phyloP scores from a whole-genome alignment of 805 yeast species.

The Saturnispora sekii region DNA sequence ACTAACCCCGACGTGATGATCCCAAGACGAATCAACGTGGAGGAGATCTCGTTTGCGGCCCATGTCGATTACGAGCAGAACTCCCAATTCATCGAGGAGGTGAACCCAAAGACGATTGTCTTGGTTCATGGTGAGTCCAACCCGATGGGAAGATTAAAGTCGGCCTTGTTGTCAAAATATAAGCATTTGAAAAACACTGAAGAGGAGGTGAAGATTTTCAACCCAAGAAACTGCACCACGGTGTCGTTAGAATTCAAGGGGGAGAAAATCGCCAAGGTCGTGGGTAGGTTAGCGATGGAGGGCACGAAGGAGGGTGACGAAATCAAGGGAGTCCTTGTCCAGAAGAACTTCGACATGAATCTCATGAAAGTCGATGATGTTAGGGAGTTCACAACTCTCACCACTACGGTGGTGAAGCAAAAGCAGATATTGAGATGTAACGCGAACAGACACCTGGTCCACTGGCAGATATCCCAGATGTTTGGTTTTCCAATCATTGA shows the following conservation, averaged over 20 bases:
- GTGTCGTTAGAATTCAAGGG: constrained; percentile 73
- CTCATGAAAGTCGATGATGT: constrained; percentile 78
- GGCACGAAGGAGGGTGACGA: constrained; percentile 31
- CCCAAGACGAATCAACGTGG: constrained; percentile 80
- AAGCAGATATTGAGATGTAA: constrained; percentile 68
- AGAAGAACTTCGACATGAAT: constrained; percentile 82
- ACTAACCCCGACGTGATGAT: constrained; percentile 73
- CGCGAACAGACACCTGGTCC: constrained; percentile 70
- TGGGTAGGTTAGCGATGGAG: constrained; percentile 43
- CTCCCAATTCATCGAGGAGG: constrained; percentile 78
- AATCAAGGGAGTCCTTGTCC: constrained; percentile 78
- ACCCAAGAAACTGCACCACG: constrained; percentile 85
- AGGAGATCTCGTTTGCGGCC: constrained; percentile 98
- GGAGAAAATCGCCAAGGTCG: constrained; percentile 67
- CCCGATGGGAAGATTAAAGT: constrained; percentile 96
- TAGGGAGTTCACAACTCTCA: constrained; percentile 77
- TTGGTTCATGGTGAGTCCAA: constrained; percentile 95
- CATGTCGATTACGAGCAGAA: constrained; percentile 96
- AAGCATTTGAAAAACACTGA: constrained; percentile 74
- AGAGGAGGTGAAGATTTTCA: constrained; percentile 81
- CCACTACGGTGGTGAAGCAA: constrained; percentile 78
- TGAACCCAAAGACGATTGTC: constrained; percentile 76
- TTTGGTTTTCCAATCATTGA: constrained; percentile 71
- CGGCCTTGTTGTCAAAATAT: constrained; percentile 84
- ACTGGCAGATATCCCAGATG: constrained; percentile 92